Evolutionary conservation across 1,284 basidiomycete genomes (phyloP).

Genomic region (Tilletia horrida): DNA sequence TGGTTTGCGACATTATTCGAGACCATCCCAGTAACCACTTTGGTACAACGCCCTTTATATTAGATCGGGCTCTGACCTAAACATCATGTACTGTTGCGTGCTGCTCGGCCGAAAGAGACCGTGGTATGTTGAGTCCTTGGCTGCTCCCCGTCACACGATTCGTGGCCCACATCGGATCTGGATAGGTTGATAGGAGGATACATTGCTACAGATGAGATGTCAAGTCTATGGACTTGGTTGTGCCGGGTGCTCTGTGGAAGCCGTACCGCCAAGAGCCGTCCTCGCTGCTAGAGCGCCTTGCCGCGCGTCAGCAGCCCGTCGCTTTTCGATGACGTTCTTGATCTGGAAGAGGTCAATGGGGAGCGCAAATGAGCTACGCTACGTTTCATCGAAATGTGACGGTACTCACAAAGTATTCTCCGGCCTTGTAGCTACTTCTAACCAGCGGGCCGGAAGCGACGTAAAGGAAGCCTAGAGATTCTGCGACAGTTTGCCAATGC

Average conservation of each 20-base stretch:
- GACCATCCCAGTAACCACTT: too few relatives aligned
- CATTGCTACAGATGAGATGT: not conserved
- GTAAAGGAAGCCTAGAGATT: conserved; percentile 92
- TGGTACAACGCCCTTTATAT: too few relatives aligned
- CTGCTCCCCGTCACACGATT: too few relatives aligned
- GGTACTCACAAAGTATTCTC: conserved; percentile 53
- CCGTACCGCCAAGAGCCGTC: not conserved
- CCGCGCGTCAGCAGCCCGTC: conserved; percentile 22
- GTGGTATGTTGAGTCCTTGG: too few relatives aligned
- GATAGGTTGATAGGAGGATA: too few relatives aligned
- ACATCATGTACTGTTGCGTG: too few relatives aligned
- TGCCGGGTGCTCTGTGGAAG: not conserved
- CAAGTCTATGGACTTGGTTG: not conserved
- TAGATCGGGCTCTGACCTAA: too few relatives aligned
- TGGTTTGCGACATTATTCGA: too few relatives aligned
- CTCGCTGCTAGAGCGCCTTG: not conserved
- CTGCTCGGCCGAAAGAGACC: too few relatives aligned
- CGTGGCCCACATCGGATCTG: too few relatives aligned
- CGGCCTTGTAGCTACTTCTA: conserved; percentile 88
- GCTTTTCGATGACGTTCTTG: conserved; percentile 46
- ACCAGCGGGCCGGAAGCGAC: conserved; percentile 95
- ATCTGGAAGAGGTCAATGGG: conserved; percentile 26
- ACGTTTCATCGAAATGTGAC: not conserved
- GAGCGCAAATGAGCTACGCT: not conserved
- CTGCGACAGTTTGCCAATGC: conserved; percentile 82